These are phyloP conservation scores for Ogataea ganodermae DNA, from an alignment of 805 yeast species.

Conservation along the genomic window DNA sequence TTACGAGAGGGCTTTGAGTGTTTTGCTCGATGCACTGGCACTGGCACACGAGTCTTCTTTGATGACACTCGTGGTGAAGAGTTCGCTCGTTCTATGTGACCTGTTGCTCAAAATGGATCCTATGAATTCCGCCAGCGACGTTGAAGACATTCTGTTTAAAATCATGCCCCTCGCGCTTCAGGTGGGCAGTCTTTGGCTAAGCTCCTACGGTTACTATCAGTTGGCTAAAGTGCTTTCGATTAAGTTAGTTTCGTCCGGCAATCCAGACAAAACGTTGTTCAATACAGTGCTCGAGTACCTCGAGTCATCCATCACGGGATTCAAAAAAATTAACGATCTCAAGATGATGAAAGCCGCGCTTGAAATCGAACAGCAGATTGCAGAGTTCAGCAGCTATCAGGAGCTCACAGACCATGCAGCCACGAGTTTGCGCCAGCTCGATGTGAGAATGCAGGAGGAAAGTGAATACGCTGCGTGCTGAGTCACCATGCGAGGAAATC, in stretches of 20 bases:
- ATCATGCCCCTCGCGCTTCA: conserved; percentile 48
- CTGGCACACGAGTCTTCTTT: conserved; percentile 50
- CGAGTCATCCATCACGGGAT: conserved; percentile 47
- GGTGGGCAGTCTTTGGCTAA: conserved; percentile 40
- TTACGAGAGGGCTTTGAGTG: conserved; percentile 52
- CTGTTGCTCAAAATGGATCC: conserved; percentile 43
- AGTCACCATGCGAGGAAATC: conserved; percentile 28
- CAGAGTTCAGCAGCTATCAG: conserved; percentile 31
- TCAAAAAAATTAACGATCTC: conserved; percentile 40
- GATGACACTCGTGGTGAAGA: conserved; percentile 46
- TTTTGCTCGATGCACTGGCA: conserved; percentile 50
- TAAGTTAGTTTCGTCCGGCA: conserved; percentile 12
- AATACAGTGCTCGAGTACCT: conserved; percentile 40
- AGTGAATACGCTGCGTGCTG: conserved; percentile 23
- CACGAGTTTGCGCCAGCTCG: conserved; percentile 33
- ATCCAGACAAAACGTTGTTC: conserved; percentile 5
- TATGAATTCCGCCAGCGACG: conserved; percentile 38
- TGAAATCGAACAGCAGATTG: conserved; percentile 41
- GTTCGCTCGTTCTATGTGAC: conserved; percentile 46
- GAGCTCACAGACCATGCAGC: conserved; percentile 38
- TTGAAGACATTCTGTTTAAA: conserved; percentile 40
- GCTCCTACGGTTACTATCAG: conserved; percentile 40
- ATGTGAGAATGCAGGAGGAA: conserved; percentile 33
- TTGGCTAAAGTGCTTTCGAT: conserved; percentile 32
- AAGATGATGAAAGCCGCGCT: conserved; percentile 43